Percentiles rank a stretch among this genome's conserved stretches.
Evolutionary conservation across 768 basidiomycete genomes (phyloP).

Genomic region (Auricularia heimuer): DNA sequence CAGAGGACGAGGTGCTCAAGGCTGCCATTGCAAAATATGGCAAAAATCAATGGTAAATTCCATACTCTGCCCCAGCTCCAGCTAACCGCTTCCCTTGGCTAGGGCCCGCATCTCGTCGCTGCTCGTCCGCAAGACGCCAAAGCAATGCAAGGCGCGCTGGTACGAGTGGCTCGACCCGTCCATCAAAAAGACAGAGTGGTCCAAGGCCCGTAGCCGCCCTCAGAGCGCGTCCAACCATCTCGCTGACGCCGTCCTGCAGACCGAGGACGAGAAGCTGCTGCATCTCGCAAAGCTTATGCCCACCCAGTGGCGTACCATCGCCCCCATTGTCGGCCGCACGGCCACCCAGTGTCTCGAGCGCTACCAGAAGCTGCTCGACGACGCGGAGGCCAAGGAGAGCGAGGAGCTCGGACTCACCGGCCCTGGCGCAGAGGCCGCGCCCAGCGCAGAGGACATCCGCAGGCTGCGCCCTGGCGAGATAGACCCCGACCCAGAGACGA

Average conservation of each 20-base stretch:
- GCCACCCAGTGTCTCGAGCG: conserved; percentile 97
- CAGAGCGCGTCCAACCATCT: neutral
- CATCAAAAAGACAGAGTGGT: conserved; percentile 99
- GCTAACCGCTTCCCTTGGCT: conserved; percentile 5
- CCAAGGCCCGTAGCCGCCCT: conserved; percentile 51
- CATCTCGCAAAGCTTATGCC: conserved; percentile 99
- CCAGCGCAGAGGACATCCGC: conserved; percentile 88
- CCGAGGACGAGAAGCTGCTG: conserved; percentile 95
- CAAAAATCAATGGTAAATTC: conserved; percentile 80
- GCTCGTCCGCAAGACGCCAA: conserved; percentile 95
- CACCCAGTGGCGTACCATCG: conserved; percentile 98
- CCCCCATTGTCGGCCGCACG: conserved; percentile 94
- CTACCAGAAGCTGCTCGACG: conserved; percentile 95
- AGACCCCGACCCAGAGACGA: conserved; percentile 97
- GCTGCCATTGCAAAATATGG: conserved; percentile 97
- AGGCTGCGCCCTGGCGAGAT: conserved; percentile 91
- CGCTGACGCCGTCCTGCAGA: conserved; percentile 33
- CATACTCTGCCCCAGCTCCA: neutral
- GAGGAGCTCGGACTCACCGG: conserved; percentile 89
- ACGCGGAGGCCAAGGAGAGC: conserved; percentile 93
- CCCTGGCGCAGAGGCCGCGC: conserved; percentile 68
- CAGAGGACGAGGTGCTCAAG: conserved; percentile 97
- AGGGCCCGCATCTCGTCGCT: conserved; percentile 98
- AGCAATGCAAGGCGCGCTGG: conserved; percentile 99
- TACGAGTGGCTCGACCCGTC: conserved; percentile 99